These are phyloP conservation scores for Myxozyma kluyveri DNA, from an alignment of 805 yeast species.

Conservation along the genomic window DNA sequence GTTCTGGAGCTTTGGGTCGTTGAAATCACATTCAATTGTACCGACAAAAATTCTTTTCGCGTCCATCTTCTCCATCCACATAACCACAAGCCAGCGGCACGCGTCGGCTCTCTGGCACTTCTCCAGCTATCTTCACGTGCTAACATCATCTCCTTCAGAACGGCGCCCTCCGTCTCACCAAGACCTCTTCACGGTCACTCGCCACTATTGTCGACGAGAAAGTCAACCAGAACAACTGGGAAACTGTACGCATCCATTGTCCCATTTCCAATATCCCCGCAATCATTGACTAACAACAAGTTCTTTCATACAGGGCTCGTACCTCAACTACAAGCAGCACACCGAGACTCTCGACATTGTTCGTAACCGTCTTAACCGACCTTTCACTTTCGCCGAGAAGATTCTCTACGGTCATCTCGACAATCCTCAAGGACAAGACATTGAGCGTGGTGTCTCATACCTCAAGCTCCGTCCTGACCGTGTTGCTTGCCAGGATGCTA, in stretches of 20 bases:
- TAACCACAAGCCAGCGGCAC: too few relatives aligned
- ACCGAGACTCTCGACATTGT: conserved; percentile 84
- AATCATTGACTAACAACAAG: neutral
- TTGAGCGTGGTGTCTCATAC: conserved; percentile 80
- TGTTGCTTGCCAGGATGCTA: conserved; percentile 99
- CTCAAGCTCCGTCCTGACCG: conserved; percentile 93
- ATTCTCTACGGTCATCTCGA: conserved; percentile 88
- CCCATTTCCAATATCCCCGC: neutral
- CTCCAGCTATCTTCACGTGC: neutral
- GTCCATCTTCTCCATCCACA: too few relatives aligned
- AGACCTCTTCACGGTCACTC: conserved; percentile 17
- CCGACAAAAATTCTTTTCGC: too few relatives aligned
- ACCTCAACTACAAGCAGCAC: conserved; percentile 80
- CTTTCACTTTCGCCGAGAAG: conserved; percentile 92
- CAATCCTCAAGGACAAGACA: conserved; percentile 62
- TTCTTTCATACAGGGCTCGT: conserved; percentile 51
- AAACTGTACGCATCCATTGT: conserved; percentile 13
- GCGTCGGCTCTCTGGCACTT: too few relatives aligned
- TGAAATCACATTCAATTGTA: too few relatives aligned
- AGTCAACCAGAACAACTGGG: conserved; percentile 64
- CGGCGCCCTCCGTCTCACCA: conserved; percentile 13
- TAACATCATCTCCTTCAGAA: neutral
- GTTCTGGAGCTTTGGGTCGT: too few relatives aligned
- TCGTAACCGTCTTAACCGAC: conserved; percentile 75
- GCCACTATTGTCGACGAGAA: conserved; percentile 47